Conservation (phyloP, 2,329 filamentous ascomycete species). For the Cytospora paraplurivora region DNA sequence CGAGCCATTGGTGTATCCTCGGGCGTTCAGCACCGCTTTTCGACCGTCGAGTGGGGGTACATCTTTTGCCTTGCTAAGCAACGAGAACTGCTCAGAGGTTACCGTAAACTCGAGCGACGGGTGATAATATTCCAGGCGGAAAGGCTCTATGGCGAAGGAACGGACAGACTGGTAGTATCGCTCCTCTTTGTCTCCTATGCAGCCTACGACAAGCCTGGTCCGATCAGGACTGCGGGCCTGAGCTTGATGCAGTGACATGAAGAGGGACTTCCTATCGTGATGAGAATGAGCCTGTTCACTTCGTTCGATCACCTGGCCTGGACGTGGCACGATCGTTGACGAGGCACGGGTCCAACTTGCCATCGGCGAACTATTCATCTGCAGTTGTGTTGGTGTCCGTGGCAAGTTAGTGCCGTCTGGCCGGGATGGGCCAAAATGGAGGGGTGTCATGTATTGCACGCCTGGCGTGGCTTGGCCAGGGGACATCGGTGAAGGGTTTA, state of each 20-base stretch:
- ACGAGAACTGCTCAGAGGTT: conserved; percentile 38
- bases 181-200: conserved; percentile 32
- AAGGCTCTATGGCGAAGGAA: conserved; percentile 52
- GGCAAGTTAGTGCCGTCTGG: not conserved
- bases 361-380: not conserved
- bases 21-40: conserved; percentile 38
- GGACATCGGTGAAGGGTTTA: not conserved
- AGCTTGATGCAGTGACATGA: conserved; percentile 50
- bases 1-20: conserved; percentile 52
- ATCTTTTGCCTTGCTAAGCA: conserved; percentile 40
- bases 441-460: not conserved
- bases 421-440: not conserved
- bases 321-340: conserved; percentile 32
- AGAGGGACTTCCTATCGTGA: conserved; percentile 45
- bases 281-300: conserved; percentile 46
- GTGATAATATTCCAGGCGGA: conserved; percentile 39
- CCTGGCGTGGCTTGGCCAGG: not conserved
- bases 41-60: conserved; percentile 32
- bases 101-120: conserved; percentile 50
- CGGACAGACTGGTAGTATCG: conserved; percentile 61
- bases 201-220: conserved; percentile 32
- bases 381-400: conserved; percentile 8
- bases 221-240: conserved; percentile 51
- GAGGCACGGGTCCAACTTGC: not conserved
- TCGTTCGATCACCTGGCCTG: conserved; percentile 31